Evolutionary conservation across 139 green algal genomes (phyloP).

Genomic region (Chlamydomonas incerta): DNA sequence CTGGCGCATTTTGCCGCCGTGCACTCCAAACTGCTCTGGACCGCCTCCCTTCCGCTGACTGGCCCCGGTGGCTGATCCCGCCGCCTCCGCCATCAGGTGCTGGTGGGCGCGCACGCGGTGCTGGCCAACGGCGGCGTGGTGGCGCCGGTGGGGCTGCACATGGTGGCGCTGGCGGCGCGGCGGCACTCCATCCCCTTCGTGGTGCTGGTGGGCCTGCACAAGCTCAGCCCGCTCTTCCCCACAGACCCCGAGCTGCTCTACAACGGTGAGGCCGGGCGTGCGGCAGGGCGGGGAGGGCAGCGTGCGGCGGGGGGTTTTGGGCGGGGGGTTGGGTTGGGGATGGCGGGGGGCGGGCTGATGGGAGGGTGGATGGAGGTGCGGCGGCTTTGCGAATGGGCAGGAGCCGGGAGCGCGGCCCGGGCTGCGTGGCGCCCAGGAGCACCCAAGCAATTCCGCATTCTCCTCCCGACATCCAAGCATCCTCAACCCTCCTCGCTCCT

Average conservation of each 20-base stretch:
- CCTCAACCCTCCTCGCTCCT: too few relatives aligned
- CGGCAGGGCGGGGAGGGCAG: not conserved
- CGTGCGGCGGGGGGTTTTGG: not conserved
- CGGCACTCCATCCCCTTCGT: conserved; percentile 94
- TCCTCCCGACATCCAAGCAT: too few relatives aligned
- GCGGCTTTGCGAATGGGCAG: too few relatives aligned
- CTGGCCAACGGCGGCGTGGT: conserved; percentile 96
- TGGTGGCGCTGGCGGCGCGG: conserved; percentile 89
- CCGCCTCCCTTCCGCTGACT: too few relatives aligned
- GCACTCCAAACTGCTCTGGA: too few relatives aligned
- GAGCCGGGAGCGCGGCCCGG: too few relatives aligned
- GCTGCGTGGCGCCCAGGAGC: too few relatives aligned
- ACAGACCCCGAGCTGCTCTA: conserved; percentile 88
- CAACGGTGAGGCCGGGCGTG: conserved; percentile 63
- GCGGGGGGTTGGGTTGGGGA: not conserved
- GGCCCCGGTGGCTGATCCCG: too few relatives aligned
- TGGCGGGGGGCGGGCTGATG: too few relatives aligned
- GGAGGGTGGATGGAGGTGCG: not conserved
- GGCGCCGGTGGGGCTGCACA: conserved; percentile 77
- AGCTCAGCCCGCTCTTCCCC: conserved; percentile 94
- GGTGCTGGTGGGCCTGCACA: conserved; percentile 94
- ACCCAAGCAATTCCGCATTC: too few relatives aligned
- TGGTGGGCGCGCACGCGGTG: conserved; percentile 91
- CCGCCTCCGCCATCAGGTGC: too few relatives aligned
- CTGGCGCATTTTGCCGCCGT: too few relatives aligned